phyloP scores from a whole-genome alignment of 2,329 filamentous ascomycete species.

The Ophiostoma himal-ulmi region DNA sequence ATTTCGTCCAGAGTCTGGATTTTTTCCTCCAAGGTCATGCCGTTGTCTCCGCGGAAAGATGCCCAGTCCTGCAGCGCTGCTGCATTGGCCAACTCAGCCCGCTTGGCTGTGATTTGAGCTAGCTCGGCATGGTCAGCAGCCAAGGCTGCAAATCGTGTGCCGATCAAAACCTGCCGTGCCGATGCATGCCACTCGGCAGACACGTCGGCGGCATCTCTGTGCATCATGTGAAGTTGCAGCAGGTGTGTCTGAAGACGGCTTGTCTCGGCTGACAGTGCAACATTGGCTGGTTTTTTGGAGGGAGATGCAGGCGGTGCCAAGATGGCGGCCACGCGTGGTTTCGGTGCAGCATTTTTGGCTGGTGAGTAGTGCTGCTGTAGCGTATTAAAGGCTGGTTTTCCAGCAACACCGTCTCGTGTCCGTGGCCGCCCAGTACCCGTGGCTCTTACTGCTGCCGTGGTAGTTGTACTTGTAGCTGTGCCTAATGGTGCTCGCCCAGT shows the following conservation, averaged over 20 bases:
- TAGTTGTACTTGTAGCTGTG: neutral
- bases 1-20: constrained; percentile 54
- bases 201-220: constrained; percentile 44
- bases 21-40: constrained; percentile 41
- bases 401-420: constrained; percentile 10
- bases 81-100: constrained; percentile 46
- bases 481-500: constrained; percentile 14
- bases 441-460: neutral
- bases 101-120: constrained; percentile 37
- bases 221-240: constrained; percentile 59
- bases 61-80: constrained; percentile 50
- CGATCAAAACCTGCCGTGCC: constrained; percentile 44
- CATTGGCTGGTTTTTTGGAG: constrained; percentile 55
- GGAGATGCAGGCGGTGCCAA: constrained; percentile 57
- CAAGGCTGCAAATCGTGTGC: constrained; percentile 40
- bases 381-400: constrained; percentile 53
- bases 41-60: constrained; percentile 26
- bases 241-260: constrained; percentile 57
- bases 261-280: constrained; percentile 54
- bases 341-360: constrained; percentile 54
- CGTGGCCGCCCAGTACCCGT: constrained; percentile 14
- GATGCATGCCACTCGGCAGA: constrained; percentile 50
- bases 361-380: constrained; percentile 64
- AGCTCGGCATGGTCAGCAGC: constrained; percentile 33
- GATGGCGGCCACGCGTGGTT: constrained; percentile 53